Conservation (phyloP, 257 asterid genomes). For the Fraxinus cuspidata region DNA sequence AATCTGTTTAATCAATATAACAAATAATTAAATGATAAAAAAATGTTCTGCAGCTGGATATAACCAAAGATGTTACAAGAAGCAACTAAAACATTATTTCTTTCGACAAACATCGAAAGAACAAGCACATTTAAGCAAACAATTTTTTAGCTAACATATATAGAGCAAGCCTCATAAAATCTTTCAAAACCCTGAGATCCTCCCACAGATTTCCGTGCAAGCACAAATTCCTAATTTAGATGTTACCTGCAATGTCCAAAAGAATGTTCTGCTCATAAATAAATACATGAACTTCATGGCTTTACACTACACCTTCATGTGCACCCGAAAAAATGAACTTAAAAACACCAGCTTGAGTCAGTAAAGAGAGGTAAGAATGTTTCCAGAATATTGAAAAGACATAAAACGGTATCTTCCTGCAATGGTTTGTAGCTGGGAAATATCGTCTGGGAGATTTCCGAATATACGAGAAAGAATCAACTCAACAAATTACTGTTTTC, state of each 20-base stretch:
- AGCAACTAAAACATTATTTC: background rate
- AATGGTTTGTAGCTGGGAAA: background rate
- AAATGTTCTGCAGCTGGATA: background rate
- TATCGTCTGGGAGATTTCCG: background rate
- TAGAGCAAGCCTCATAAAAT: background rate
- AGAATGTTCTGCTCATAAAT: background rate
- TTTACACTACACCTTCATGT: background rate
- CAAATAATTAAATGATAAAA: background rate
- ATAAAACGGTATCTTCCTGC: background rate
- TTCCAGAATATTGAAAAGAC: conserved; percentile 7
- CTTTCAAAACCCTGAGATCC: background rate
- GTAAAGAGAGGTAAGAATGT: conserved; percentile 2
- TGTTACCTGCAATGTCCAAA: background rate
- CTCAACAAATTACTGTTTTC: background rate
- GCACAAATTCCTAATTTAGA: background rate
- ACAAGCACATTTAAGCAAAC: background rate
- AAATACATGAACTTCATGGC: background rate
- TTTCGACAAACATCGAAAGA: background rate
- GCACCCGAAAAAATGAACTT: background rate
- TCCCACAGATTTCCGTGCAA: background rate
- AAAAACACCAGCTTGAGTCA: background rate
- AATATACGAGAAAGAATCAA: conserved; percentile 16
- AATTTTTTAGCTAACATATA: background rate
- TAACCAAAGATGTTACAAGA: conserved; percentile 1
- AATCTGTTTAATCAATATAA: conserved; percentile 53